These are phyloP conservation scores for Aspergillus sparsus DNA, from an alignment of 495 filamentous ascomycete species.

Conservation along the genomic window DNA sequence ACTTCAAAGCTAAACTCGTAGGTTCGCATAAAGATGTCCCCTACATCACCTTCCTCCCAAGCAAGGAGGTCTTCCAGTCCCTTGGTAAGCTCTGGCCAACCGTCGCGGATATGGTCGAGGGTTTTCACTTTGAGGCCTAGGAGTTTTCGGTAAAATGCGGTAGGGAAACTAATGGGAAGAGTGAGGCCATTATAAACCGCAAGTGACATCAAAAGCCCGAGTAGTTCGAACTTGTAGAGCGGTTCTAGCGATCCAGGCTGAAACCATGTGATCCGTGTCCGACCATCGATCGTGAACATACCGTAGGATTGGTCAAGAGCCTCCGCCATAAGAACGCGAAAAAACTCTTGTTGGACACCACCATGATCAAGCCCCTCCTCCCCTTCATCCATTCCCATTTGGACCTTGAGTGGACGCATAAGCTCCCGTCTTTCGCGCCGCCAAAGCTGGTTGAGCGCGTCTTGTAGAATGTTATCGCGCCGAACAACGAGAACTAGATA, in stretches of 20 bases:
- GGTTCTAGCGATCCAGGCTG: constrained; percentile 76
- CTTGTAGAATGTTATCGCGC: constrained; percentile 66
- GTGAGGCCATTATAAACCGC: constrained; percentile 95
- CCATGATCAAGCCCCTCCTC: constrained; percentile 93
- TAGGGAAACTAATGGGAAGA: constrained; percentile 83
- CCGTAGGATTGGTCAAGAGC: constrained; percentile 75
- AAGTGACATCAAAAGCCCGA: constrained; percentile 82
- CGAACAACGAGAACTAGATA: constrained; percentile 78
- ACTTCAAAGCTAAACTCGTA: constrained; percentile 82
- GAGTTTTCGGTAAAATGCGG: constrained; percentile 78
- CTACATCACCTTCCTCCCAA: constrained; percentile 79
- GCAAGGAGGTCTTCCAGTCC: constrained; percentile 69
- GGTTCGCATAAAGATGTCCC: constrained; percentile 74
- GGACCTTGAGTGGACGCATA: constrained; percentile 81
- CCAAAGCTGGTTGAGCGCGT: constrained; percentile 89
- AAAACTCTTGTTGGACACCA: constrained; percentile 95
- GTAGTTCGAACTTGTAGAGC: constrained; percentile 84
- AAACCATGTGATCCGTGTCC: constrained; percentile 83
- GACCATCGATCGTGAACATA: constrained; percentile 72
- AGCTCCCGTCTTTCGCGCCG: constrained; percentile 79
- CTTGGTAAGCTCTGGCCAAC: constrained; percentile 78
- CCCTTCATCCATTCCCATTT: constrained; percentile 74
- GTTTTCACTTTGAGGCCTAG: constrained; percentile 64
- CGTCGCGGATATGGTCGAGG: constrained; percentile 76
- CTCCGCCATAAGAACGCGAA: constrained; percentile 76